Conservation (phyloP, 1,284 basidiomycete species). For the Violaceomyces palustris region DNA sequence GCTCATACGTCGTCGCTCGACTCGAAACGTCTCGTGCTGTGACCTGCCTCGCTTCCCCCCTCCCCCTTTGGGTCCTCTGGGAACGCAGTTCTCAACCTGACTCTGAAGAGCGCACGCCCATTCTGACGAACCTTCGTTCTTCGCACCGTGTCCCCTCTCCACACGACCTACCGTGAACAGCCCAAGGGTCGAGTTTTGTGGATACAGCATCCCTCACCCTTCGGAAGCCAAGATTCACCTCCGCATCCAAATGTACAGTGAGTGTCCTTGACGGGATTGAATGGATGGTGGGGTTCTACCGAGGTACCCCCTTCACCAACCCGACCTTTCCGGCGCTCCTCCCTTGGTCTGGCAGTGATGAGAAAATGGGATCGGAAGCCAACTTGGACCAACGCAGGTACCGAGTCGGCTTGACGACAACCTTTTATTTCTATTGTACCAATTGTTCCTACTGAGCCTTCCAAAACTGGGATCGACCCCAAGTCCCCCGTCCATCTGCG, state of each 20-base stretch:
- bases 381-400: no score
- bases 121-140: background rate
- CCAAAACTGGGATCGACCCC: background rate
- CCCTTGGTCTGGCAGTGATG: conserved; percentile 16
- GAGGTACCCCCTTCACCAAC: no score
- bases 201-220: conserved; percentile 91
- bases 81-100: no score
- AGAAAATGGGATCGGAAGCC: conserved; percentile 34
- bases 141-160: conserved; percentile 8
- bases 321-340: no score
- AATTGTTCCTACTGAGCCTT: conserved; percentile 54
- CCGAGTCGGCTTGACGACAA: conserved; percentile 34
- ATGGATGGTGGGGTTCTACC: no score
- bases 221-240: conserved; percentile 93
- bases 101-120: no score
- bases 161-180: no score
- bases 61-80: no score
- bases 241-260: conserved; percentile 97
- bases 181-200: conserved; percentile 97
- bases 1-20: conserved; percentile 7
- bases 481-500: no score
- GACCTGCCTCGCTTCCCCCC: conserved; percentile 4
- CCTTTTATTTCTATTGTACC: conserved; percentile 40
- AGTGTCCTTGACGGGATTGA: conserved; percentile 54
- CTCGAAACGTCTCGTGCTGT: background rate